Percentiles rank a stretch among this genome's conserved stretches.
phyloP scores from a whole-genome alignment of 2,329 filamentous ascomycete species.

The Juglanconis juglandina region DNA sequence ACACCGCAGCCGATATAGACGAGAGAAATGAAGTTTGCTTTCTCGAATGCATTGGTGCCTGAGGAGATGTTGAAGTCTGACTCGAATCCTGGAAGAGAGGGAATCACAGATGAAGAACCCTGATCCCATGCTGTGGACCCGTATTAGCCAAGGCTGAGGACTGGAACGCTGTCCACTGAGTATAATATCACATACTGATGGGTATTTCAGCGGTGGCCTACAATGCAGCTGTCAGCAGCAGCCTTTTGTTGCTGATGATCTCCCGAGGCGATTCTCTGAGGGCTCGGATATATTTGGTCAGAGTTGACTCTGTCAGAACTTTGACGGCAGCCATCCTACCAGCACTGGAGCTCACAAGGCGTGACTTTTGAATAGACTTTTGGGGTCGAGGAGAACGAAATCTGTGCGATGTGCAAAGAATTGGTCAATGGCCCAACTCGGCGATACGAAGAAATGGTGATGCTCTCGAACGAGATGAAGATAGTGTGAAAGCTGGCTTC shows the following conservation, averaged over 20 bases:
- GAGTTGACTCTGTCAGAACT: neutral
- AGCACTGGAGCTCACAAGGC: no score
- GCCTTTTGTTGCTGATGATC: conserved; percentile 18
- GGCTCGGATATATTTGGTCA: conserved; percentile 15
- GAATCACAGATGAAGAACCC: conserved; percentile 13
- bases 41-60: conserved; percentile 15
- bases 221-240: conserved; percentile 19
- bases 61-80: conserved; percentile 15
- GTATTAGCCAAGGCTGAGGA: neutral
- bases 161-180: no score
- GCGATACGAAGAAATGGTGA: no score
- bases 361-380: no score
- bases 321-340: neutral
- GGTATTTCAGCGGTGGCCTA: conserved; percentile 22
- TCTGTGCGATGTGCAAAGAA: no score
- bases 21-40: conserved; percentile 17
- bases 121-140: conserved; percentile 15
- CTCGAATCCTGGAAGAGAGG: conserved; percentile 18
- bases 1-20: conserved; percentile 24
- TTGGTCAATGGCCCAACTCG: no score
- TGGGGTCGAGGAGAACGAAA: no score
- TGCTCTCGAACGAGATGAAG: no score
- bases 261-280: conserved; percentile 20
- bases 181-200: conserved; percentile 16
- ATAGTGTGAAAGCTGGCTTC: no score